Evolutionary conservation across 768 basidiomycete genomes (phyloP).

Genomic region (Coprinellus aureogranulatus): DNA sequence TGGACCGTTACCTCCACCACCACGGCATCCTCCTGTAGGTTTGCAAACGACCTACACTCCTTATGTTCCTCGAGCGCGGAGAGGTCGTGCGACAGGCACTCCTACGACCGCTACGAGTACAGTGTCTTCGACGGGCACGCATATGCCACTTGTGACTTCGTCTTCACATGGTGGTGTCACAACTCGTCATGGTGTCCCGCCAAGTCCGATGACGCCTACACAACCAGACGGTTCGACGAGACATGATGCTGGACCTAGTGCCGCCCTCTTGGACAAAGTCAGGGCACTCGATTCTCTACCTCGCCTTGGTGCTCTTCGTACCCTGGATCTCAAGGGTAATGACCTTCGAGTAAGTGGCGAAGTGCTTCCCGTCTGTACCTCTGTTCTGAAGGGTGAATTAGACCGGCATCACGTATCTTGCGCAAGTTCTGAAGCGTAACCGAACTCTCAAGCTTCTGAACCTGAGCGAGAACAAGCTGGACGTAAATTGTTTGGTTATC

Average conservation of each 20-base stretch:
- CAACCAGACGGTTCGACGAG: slow-evolving; percentile 22
- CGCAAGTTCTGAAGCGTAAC: slow-evolving; percentile 95
- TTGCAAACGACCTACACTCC: slow-evolving; percentile 80
- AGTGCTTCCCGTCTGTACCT: not conserved
- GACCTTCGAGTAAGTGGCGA: slow-evolving; percentile 75
- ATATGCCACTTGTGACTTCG: slow-evolving; percentile 68
- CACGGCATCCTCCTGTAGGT: slow-evolving; percentile 45
- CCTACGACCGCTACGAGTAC: slow-evolving; percentile 42
- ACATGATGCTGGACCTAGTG: slow-evolving; percentile 56
- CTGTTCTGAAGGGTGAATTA: slow-evolving; percentile 29
- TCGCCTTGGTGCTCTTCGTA: slow-evolving; percentile 79
- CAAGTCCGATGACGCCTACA: slow-evolving; percentile 14
- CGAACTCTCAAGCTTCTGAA: slow-evolving; percentile 92
- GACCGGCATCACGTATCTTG: slow-evolving; percentile 83
- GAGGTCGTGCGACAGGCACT: slow-evolving; percentile 30
- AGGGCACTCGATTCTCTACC: slow-evolving; percentile 86
- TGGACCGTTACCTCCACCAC: slow-evolving; percentile 31
- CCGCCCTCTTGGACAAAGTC: slow-evolving; percentile 83
- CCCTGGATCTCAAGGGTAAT: slow-evolving; percentile 89
- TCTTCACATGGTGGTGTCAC: slow-evolving; percentile 55
- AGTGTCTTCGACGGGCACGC: slow-evolving; percentile 42
- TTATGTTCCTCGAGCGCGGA: slow-evolving; percentile 68
- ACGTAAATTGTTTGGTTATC: slow-evolving; percentile 70
- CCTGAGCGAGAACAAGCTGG: slow-evolving; percentile 91
- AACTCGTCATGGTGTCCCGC: slow-evolving; percentile 37